Evolutionary conservation across 2,329 filamentous ascomycete genomes (phyloP).

Genomic region (Cryphonectria nitschkei): DNA sequence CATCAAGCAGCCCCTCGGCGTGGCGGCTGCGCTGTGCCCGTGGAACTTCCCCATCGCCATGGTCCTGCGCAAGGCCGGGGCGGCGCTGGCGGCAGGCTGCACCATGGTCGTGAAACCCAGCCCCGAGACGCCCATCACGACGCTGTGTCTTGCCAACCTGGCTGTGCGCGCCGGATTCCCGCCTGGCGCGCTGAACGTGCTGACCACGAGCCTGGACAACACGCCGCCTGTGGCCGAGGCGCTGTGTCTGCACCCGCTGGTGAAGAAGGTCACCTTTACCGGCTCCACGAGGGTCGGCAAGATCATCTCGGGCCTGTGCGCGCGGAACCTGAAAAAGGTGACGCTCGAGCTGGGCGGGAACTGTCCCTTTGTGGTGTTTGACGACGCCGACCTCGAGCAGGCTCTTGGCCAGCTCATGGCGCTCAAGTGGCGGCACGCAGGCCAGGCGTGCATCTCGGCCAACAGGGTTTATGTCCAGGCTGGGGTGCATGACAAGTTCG

Average conservation of each 20-base stretch:
- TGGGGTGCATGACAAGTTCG: conserved; percentile 64
- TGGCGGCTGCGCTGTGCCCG: conserved; percentile 69
- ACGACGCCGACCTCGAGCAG: conserved; percentile 68
- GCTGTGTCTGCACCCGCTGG: conserved; percentile 48
- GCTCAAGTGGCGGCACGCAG: conserved; percentile 55
- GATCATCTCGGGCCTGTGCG: conserved; percentile 66
- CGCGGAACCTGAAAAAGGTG: conserved; percentile 68
- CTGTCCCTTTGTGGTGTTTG: conserved; percentile 67
- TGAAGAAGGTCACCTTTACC: conserved; percentile 75
- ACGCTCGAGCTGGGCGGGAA: conserved; percentile 76
- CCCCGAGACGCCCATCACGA: conserved; percentile 75
- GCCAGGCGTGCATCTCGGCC: conserved; percentile 67
- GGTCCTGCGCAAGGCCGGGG: conserved; percentile 69
- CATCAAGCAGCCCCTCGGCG: conserved; percentile 75
- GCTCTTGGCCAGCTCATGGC: conserved; percentile 52
- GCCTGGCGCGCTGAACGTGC: conserved; percentile 65
- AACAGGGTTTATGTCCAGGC: conserved; percentile 68
- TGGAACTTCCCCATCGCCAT: conserved; percentile 74
- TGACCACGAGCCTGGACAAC: conserved; percentile 49
- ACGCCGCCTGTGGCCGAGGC: conserved; percentile 50
- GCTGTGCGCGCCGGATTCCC: conserved; percentile 75
- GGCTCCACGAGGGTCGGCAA: conserved; percentile 72
- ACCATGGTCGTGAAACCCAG: conserved; percentile 76
- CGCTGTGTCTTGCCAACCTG: conserved; percentile 69
- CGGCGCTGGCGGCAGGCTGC: conserved; percentile 72